Base-by-base conservation (phyloP, 306 rosid species). In the Cucurbita argyrosperma region DNA sequence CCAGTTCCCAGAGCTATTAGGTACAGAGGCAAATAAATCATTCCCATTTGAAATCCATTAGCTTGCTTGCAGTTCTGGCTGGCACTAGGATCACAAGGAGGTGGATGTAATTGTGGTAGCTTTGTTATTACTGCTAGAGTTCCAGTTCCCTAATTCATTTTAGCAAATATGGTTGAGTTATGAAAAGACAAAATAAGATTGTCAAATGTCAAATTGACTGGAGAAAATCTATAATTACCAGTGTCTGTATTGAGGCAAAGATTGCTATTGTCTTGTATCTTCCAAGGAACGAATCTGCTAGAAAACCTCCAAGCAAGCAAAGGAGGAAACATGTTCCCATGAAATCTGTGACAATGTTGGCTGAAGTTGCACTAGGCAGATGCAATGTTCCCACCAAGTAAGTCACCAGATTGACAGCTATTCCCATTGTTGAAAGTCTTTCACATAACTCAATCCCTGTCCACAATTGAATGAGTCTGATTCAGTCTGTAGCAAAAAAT, bases 361-460 rank as follows among this genome's bases (percentile, higher is more conserved):
- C 98, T 26, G 98, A 87, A 77, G 87, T 83, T 77, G 96, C 83
- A 87, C 98, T 93, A 46, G 98, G 96, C 45, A 90, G 82, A 74
- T 89, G 98, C 97, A 93, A 87, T 51, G 86, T 84, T 77, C 89
- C 93, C 38, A 75, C 85, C 71, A 93, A 79, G 82, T 90, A 90
- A n/a, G 97, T 93, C 85, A 90, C 98, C 69, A 90, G 78, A 77
- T 93, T 93, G 0, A 90, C 98, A 5, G 87, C 94, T 77, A 93
- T 93, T 49, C 94, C 98, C 94, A 90, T 90, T 51, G 98, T 93
- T 45, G 98, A 93, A 5, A 93, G 96, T 88, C 97, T 92, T 83
- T 92, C 97, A 65, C 82, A 80, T 40, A 92, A 80, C 82, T 92
- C 96, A 74, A 92, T 78, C 74, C 90, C 97, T 92, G 84, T 47